Base-by-base conservation (phyloP, 2,329 filamentous ascomycete species). In the Stachybotrys elegans region DNA sequence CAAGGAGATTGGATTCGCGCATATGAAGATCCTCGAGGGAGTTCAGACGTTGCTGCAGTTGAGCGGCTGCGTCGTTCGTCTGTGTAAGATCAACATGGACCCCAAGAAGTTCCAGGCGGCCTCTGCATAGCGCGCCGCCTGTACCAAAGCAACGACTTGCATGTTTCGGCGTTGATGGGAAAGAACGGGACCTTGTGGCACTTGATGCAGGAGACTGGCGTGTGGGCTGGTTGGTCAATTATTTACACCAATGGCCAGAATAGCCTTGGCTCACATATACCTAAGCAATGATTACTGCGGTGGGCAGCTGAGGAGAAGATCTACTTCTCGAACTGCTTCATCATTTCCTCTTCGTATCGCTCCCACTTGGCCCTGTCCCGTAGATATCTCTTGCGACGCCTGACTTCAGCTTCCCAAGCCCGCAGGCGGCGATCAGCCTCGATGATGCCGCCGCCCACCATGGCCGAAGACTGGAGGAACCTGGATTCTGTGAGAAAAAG, bases 1-100 rank as follows among this genome's bases (percentile, higher is more conserved):
- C 70, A 92, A 90, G 70, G 93, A 96, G 69, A 98, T 98, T 66
- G 93, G 93, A 43, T 97, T 97, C 67, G 95, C 93, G 3, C 93
- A 98, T 62, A 98, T 98, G 93, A 91, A 94, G 65, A 92, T 98
- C 44, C 72, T 98, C n/a, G 93, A 98, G 62, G 93, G 93, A 22
- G 88, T 98, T 20, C 92, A 97, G 68, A 96, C 92, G 7, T 78
- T 96, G 50, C 76, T 98, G 46, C 93, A 98, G 67, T 75, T 98
- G 37, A 94, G 89, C 59, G 93, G 92, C 11, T 97, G 92, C 61
- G 78, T 98, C 19, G 90, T 88, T 14, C 84, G 92, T 57, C 73
- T 98, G 45, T 93, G 89, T 70, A 95, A 86, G 73, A 84, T 97
- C 63, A 96, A 96, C 66, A 97, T 98, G 92, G 88, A 95, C 59